These are phyloP conservation scores for Dictyostelium brefeldianum DNA, from an alignment of 78 protist genomes.

Conservation along the genomic window DNA sequence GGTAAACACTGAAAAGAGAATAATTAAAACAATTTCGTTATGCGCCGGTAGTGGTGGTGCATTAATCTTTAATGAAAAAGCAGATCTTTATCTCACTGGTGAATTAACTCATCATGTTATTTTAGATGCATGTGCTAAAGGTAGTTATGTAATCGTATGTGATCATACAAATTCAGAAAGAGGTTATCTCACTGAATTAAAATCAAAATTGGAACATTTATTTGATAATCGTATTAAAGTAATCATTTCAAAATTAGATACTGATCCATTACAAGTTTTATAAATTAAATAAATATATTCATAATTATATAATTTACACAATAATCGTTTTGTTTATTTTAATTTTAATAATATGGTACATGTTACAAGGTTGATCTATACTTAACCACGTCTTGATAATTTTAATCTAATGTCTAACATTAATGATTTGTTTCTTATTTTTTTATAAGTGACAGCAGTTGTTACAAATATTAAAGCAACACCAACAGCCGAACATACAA, in stretches of 20 bases:
- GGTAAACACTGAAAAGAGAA: not conserved
- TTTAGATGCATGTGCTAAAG: constrained; percentile 82
- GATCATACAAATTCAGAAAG: constrained; percentile 90
- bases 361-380: not conserved
- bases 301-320: no score
- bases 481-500: not conserved
- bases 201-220: constrained; percentile 21
- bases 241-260: constrained; percentile 60
- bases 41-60: constrained; percentile 88
- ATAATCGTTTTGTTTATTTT: not conserved
- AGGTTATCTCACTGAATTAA: constrained; percentile 74
- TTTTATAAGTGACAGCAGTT: not conserved
- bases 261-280: constrained; percentile 72
- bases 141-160: constrained; percentile 82
- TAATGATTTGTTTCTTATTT: not conserved
- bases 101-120: constrained; percentile 89
- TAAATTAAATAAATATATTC: constrained; percentile 15
- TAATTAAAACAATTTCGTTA: constrained; percentile 72
- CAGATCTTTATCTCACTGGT: constrained; percentile 85
- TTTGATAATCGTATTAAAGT: constrained; percentile 39
- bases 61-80: constrained; percentile 47
- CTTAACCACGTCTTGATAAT: not conserved
- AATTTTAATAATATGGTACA: not conserved
- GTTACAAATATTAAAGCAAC: not conserved
- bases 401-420: not conserved